A percentile compares a stretch with the other conserved stretches of the same genome.
These are phyloP conservation scores for Leptoxyphium fumago DNA, from an alignment of 2,329 filamentous ascomycete genomes.

Conservation along the genomic window DNA sequence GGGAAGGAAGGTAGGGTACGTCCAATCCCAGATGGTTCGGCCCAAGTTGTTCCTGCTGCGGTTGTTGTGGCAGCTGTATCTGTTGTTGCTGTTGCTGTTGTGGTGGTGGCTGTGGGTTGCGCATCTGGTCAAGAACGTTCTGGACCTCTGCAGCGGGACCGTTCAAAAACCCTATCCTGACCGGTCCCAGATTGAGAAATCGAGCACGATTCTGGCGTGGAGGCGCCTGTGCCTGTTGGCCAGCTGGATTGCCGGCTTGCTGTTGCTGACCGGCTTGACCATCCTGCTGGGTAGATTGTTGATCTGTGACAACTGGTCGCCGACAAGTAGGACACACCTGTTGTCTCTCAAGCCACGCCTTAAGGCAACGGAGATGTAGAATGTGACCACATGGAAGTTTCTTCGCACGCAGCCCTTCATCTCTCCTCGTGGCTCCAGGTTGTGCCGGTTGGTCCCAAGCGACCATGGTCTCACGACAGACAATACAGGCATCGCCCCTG, in stretches of 20 bases:
- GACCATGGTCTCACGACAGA: constrained; percentile 91
- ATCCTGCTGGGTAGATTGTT: constrained; percentile 4
- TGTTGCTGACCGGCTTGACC: constrained; percentile 6
- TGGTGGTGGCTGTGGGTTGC: constrained; percentile 8
- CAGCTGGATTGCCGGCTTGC: constrained; percentile 3
- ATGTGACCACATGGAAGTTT: constrained; percentile 95
- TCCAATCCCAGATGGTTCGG: constrained; percentile 19
- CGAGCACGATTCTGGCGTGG: constrained; percentile 18
- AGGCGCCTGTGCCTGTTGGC: constrained; percentile 13
- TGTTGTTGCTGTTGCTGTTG: constrained; percentile 7
- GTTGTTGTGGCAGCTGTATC: constrained; percentile 7
- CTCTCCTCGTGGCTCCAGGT: constrained; percentile 32
- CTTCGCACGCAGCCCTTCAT: constrained; percentile 79
- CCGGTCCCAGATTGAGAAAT: constrained; percentile 57
- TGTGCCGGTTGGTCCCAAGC: constrained; percentile 43
- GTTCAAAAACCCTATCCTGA: constrained; percentile 55
- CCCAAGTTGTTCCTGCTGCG: constrained; percentile 4
- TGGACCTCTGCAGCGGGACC: constrained; percentile 34
- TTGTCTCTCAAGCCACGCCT: constrained; percentile 93
- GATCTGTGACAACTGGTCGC: constrained; percentile 45
- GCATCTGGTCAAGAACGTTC: constrained; percentile 25
- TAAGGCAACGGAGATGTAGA: constrained; percentile 81
- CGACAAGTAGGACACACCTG: constrained; percentile 95
- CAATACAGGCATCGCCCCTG: constrained; percentile 80
- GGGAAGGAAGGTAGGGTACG: constrained; percentile 7